Evolutionary conservation across 2,329 filamentous ascomycete species (phyloP), one percentile per base, ranked within the genome.

Genomic region (Neofusicoccum umdonicola): DNA sequence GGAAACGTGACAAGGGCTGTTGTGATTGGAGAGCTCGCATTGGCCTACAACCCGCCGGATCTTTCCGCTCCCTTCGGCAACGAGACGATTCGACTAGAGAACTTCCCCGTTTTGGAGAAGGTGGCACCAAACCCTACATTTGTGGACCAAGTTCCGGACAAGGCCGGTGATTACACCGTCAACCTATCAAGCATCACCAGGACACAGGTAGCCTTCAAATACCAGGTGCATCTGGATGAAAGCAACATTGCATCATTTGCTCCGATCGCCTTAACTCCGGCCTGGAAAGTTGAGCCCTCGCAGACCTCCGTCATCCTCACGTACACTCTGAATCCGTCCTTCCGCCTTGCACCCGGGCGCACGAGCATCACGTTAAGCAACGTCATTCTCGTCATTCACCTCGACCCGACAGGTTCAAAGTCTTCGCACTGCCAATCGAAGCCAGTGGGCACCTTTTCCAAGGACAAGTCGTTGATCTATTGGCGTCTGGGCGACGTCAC

Each of bases 71-170:
- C 77, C 22, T 76, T 78, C 62, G 80, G 80, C 22, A 78, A 76
- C 1, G 85, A 93, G 71, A 89, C 82, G 1, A 89, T 98, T 69
- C 89, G 91, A 19, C 86, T 99, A 66, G 92, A 96, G 72, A 95
- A 97, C 74, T 97, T 96, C 74, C 80, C 88, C 9, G 85, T 86
- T n/a, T 84, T 99, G 5, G 95, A 98, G 71, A 93, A 92, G 72
- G 93, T 99, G 64, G 93, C 93, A 0, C 93, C 93, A 1, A 99
- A 99, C 75, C 92, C 92, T 48, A 91, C 93, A 65, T 96, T 98
- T 78, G 88, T 98, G 60, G 87, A 88, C 37, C 90, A 92, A 69
- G 82, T 85, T 0, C 73, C 83, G 1, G 87, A 89, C 9, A 88
- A 85, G 65, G 85, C 90, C 3, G 93, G 96, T 65, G 89, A 94